Percentiles rank a stretch among this genome's conserved stretches.
These are phyloP conservation scores for Cyphellophora europaea DNA, from an alignment of 2,329 filamentous ascomycete genomes.

Conservation along the genomic window DNA sequence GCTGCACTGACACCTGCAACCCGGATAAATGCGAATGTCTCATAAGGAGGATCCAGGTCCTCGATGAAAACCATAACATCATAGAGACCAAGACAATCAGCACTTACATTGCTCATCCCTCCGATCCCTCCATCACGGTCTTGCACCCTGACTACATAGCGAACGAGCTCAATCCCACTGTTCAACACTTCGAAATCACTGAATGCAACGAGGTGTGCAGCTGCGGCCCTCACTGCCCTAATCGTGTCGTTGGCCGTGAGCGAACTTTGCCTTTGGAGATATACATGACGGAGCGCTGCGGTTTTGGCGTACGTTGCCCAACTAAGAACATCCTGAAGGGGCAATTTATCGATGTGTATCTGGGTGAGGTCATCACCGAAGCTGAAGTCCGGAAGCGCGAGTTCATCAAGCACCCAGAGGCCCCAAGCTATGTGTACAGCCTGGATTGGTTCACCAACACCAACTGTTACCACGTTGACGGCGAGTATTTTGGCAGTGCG, in stretches of 20 bases:
- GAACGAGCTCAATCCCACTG: constrained; percentile 4
- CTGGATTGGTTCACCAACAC: constrained; percentile 28
- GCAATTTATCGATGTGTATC: constrained; percentile 37
- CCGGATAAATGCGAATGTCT: constrained; percentile 10
- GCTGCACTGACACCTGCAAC: constrained; percentile 7
- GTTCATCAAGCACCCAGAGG: constrained; percentile 18
- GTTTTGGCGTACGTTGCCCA: constrained; percentile 33
- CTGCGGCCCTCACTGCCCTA: constrained; percentile 29
- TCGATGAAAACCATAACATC: not conserved
- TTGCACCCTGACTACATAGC: constrained; percentile 14
- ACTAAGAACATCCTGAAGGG: constrained; percentile 27
- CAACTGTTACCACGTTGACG: constrained; percentile 32
- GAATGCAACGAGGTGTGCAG: constrained; percentile 31
- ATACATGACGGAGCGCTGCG: constrained; percentile 31
- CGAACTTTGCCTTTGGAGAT: constrained; percentile 31
- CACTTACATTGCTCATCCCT: not conserved
- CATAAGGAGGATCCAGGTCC: constrained; percentile 4
- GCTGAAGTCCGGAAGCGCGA: constrained; percentile 29
- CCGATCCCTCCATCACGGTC: constrained; percentile 6
- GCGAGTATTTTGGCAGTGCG: constrained; percentile 30
- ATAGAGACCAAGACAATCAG: not conserved
- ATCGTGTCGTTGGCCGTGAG: constrained; percentile 32
- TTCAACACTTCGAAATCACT: constrained; percentile 22
- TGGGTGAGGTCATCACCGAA: constrained; percentile 34
- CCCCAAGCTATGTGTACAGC: constrained; percentile 32